Percentiles rank a stretch among this genome's conserved stretches.
phyloP scores from a whole-genome alignment of 1,139 yeast species.

The Meyerozyma athensensis region DNA sequence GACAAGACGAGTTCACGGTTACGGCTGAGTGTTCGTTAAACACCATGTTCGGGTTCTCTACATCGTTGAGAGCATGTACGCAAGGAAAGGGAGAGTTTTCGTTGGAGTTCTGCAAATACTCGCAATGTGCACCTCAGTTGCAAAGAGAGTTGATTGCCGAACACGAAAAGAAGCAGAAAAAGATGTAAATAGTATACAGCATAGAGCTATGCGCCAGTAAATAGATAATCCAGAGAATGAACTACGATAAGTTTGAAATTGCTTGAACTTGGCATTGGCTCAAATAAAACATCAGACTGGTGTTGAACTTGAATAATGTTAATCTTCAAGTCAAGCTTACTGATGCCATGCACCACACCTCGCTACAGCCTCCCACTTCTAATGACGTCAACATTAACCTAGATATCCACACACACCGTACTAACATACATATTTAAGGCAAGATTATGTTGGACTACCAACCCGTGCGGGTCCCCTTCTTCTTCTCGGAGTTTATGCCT shows the following conservation, averaged over 20 bases:
- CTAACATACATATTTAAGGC: conserved; percentile 23
- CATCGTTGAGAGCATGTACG: conserved; percentile 91
- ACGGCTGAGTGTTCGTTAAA: conserved; percentile 93
- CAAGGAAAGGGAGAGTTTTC: conserved; percentile 99
- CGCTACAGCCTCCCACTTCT: no score
- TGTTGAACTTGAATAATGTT: no score
- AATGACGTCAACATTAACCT: conserved; percentile 29
- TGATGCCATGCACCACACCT: no score
- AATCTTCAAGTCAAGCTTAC: no score
- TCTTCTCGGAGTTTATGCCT: conserved; percentile 27
- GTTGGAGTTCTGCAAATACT: conserved; percentile 87
- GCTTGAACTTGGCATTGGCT: neutral
- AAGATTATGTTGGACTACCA: conserved; percentile 7
- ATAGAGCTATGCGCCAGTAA: neutral
- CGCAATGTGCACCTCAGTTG: conserved; percentile 86
- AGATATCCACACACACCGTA: conserved; percentile 27
- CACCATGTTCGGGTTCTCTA: conserved; percentile 94
- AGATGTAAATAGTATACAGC: conserved; percentile 8
- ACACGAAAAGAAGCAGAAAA: conserved; percentile 41
- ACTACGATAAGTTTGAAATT: neutral
- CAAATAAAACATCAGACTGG: no score
- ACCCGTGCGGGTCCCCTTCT: conserved; percentile 49
- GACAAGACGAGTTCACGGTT: conserved; percentile 90
- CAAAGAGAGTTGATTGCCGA: conserved; percentile 89
- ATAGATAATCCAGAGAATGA: neutral